Evolutionary conservation across 1,284 basidiomycete genomes (phyloP), one percentile per base, ranked within the genome.

Genomic region (Blastosporella zonata): DNA sequence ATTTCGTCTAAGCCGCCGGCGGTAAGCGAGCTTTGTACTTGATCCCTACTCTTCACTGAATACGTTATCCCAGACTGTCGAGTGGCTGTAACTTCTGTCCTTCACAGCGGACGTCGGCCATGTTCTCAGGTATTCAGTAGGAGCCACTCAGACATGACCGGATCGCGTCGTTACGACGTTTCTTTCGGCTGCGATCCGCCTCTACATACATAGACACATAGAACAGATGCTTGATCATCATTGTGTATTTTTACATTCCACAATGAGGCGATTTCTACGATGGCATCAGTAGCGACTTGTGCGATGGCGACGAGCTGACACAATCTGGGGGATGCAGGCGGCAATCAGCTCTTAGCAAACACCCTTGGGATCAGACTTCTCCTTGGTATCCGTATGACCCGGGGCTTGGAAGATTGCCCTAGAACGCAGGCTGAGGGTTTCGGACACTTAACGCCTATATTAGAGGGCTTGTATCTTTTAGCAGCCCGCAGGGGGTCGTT

Each of bases 1-100:
- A 93, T 99, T 53, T 97, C 96, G 12, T 94, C 90, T 53, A 99
- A 99, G 74, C 97, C 96, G 34, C 96, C 97, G 47, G 93, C 90
- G 34, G 86, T 87, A 67, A 66, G 82, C 70, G 33, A 61, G 43
- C 36, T 22, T n/a, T 18, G 9, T 10, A 21, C 28, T 29, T 39
- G n/a, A n/a, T 47, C 29, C 23, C 33, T 6, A 37, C 8, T 3
- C 29, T 45, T 22, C 12, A 23, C 40, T 50, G 7, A 29, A 39
- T 35, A n/a, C 23, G 36, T 33, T 31, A 47, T 27, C 39, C 23
- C 25, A 65, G 63, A 65, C 63, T 33, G 63, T 65, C 10, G 63
- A 65, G 46, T 65, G 63, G 63, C 46, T 65, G 39, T 64, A 46
- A 52, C 29, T 25, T 18, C 6, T n/a, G 23, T 12, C 36, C 17